Conservation (phyloP, 495 filamentous ascomycete species). For the Trichoderma virens region DNA sequence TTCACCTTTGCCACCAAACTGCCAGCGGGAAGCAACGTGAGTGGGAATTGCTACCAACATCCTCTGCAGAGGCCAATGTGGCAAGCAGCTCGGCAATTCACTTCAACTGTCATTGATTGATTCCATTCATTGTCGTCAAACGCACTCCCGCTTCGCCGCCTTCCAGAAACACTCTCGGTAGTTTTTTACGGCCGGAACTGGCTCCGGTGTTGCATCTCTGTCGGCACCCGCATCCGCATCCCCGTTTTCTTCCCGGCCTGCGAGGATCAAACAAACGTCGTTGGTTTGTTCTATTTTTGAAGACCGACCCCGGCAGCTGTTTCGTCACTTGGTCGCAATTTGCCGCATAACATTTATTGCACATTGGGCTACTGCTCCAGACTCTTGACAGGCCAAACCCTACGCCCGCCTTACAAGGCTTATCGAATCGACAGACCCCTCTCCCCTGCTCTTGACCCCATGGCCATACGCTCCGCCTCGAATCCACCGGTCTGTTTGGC, state of each 20-base stretch:
- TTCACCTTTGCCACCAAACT: no score
- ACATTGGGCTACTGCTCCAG: not conserved
- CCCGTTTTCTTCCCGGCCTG: constrained; percentile 2
- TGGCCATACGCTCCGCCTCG: not conserved
- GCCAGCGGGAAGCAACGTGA: no score
- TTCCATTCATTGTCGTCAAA: not conserved
- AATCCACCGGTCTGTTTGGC: not conserved
- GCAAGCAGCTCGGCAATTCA: not conserved
- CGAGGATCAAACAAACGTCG: not conserved
- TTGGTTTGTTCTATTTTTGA: constrained; percentile 1
- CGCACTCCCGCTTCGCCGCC: not conserved
- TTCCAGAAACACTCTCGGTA: not conserved
- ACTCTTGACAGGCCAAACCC: not conserved
- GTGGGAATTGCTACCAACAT: not conserved
- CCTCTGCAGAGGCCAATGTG: not conserved
- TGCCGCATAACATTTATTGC: not conserved
- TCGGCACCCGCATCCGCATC: not conserved
- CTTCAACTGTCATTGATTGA: not conserved
- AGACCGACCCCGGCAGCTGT: not conserved
- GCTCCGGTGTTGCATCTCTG: not conserved
- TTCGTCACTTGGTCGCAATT: not conserved
- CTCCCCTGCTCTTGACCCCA: not conserved
- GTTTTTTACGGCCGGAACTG: not conserved
- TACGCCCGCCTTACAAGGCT: not conserved
- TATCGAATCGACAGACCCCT: not conserved